Base-by-base conservation (phyloP, 2,329 filamentous ascomycete species). In the Colletotrichum lupini region DNA sequence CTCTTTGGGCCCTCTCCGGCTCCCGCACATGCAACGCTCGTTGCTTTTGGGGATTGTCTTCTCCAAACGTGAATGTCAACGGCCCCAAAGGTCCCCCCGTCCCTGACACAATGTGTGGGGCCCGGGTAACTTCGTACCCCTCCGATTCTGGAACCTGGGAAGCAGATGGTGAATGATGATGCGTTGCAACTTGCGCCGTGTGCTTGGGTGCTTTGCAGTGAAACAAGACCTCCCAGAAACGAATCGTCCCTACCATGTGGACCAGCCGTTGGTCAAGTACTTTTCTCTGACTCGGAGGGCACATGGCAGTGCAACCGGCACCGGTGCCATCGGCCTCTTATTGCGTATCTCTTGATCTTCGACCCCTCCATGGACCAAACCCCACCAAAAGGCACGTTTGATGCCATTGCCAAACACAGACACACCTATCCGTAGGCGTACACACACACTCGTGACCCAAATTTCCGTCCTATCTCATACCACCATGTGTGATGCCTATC, bases 201-300 rank as follows among this genome's bases (percentile, higher is more conserved):
- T 71, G 67, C 71, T 73, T 73, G 67, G 72, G 68, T 74, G 57
- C 72, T 67, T 64, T 37, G 46, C 37, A 68, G 62, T 74, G 72
- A 74, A 72, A 74, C 62, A 63, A 63, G 67, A 57, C 57, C 30
- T 42, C 37, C 57, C 42, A 67, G 58, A 58, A 67, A 57, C 59
- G 37, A 67, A 53, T 62, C 35, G 30, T 37, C 55, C 62, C 32
- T 16, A 14, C 62, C 72, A 72, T 68, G 68, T 64, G 72, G 68
- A 73, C 62, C 62, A 49, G 58, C 72, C 49, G 63, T 68, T 68
- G 68, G 58, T 74, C 68, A 73, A 74, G 72, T 74, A 74, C 42
- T 55, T 74, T 49, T 63, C 58, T 73, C 32, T 72, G 68, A 63
- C 68, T 68, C 35, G 62, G 57, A 73, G 56, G 61, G 67, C 52